Percentiles rank a stretch among this genome's conserved stretches.
These are phyloP conservation scores for Ceratocystis alfenasii DNA, from an alignment of 2,329 filamentous ascomycete genomes.

Conservation along the genomic window DNA sequence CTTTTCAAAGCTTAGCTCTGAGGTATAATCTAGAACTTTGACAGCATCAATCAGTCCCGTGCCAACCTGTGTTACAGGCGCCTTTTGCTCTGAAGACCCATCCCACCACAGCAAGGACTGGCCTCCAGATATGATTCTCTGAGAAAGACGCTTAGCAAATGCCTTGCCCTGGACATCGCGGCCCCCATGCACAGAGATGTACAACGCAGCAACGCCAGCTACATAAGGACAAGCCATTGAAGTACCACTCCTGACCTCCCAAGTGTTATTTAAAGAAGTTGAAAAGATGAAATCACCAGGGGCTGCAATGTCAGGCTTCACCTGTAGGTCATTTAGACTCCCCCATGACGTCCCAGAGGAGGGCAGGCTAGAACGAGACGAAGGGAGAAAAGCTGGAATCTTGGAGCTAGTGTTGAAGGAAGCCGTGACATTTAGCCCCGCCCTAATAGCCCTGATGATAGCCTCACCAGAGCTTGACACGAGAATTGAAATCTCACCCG, in stretches of 20 bases:
- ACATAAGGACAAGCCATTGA: slow-evolving; percentile 46
- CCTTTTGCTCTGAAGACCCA: slow-evolving; percentile 26
- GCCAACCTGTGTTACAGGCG: slow-evolving; percentile 31
- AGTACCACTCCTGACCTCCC: slow-evolving; percentile 40
- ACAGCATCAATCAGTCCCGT: slow-evolving; percentile 38
- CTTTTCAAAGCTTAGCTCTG: slow-evolving; percentile 32
- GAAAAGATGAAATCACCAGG: slow-evolving; percentile 41
- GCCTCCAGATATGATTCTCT: slow-evolving; percentile 17
- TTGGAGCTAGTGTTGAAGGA: slow-evolving; percentile 30
- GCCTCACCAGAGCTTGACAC: slow-evolving; percentile 24
- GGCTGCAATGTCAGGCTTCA: slow-evolving; percentile 41
- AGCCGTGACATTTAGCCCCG: slow-evolving; percentile 31
- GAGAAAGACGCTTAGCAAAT: not conserved
- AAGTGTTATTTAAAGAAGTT: slow-evolving; percentile 35
- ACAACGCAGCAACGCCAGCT: slow-evolving; percentile 40
- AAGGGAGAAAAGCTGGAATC: not conserved
- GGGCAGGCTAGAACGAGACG: too few species aligned
- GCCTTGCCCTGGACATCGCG: slow-evolving; percentile 30
- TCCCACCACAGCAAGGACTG: slow-evolving; percentile 15
- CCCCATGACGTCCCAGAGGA: not conserved
- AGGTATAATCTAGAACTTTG: slow-evolving; percentile 34
- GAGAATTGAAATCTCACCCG: slow-evolving; percentile 13
- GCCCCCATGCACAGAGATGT: slow-evolving; percentile 34
- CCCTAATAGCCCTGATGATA: slow-evolving; percentile 26
- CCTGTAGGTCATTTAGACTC: slow-evolving; percentile 34